Evolutionary conservation across 371 early-diverging fungal species (phyloP), one percentile per base, ranked within the genome.

Genomic region (Thermomucor indicae-seudaticae): DNA sequence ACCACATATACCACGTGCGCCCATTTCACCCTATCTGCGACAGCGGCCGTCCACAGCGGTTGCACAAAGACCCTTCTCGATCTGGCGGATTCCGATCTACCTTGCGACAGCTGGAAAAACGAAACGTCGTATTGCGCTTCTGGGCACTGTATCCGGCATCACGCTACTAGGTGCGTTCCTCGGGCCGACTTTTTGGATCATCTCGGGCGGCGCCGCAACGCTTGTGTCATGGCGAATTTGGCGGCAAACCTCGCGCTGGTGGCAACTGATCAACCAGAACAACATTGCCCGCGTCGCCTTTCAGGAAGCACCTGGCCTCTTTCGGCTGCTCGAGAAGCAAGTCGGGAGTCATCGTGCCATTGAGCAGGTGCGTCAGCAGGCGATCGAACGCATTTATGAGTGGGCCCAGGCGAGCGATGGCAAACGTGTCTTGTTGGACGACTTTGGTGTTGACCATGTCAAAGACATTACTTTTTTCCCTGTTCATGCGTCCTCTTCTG

Each of bases 171-270:
- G 71, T 23, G 47, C 61, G 2, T 24, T 70, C 2, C 5, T 69
- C 11, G 75, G 75, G 0, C 75, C 75, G 1, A 44, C 49, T 0
- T 55, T 68, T 1, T 69, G 66, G 60, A 32, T 75, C 0, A 49
- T 60, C 1, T 47, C 62, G 4, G 67, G 71, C 14, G 71, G 71
- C 2, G 47, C 57, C 14, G 67, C 60, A 0, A 59, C 71, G 0
- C 24, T 68, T 1, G 25, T 69, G 3, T 24, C 47, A 2, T 75
- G 71, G 71, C 53, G 71, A 24, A n/a, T 66, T 17, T 64, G 58
- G 48, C 62, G 47, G 11, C 51, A 57, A 19, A 65, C 65, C 6
- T 37, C 49, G n/a, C 48, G 22, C 22, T 62, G 66, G 67, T 66
- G 69, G 65, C 45, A 60, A 7, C 51, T 57, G 6, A 38, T 72